phyloP scores from a whole-genome alignment of 2,329 filamentous ascomycete species.

The Colletotrichum sublineola region DNA sequence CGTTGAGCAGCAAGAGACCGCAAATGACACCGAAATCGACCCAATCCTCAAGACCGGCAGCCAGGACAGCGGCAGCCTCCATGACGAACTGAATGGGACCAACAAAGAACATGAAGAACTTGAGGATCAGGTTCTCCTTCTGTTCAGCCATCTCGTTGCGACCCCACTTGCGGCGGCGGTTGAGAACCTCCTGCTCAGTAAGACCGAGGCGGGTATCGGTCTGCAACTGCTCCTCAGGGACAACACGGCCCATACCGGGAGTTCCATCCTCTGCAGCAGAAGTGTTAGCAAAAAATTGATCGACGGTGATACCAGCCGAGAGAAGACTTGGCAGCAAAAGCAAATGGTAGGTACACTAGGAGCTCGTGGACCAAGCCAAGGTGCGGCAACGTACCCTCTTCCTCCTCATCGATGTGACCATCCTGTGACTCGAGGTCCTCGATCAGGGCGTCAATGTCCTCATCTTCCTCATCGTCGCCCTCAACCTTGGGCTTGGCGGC shows the following conservation, averaged over 20 bases:
- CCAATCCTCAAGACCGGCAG: constrained; percentile 88
- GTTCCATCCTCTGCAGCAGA: constrained; percentile 49
- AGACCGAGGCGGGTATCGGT: constrained; percentile 82
- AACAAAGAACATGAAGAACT: constrained; percentile 86
- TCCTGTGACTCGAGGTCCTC: constrained; percentile 89
- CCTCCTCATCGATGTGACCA: constrained; percentile 75
- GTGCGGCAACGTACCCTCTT: constrained; percentile 59
- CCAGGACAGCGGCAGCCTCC: constrained; percentile 86
- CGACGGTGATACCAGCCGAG: too few species aligned
- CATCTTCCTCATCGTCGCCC: constrained; percentile 79
- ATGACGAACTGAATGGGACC: constrained; percentile 95
- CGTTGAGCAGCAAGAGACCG: constrained; percentile 85
- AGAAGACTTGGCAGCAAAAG: not conserved
- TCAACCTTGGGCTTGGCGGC: constrained; percentile 60
- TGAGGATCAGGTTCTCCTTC: constrained; percentile 86
- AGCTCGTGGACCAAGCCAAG: not conserved
- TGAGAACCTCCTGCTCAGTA: constrained; percentile 75
- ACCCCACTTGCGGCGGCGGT: constrained; percentile 76
- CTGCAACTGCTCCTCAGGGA: constrained; percentile 82
- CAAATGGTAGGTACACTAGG: not conserved
- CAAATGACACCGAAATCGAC: constrained; percentile 95
- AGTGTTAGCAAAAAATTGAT: constrained; percentile 20
- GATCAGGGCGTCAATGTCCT: constrained; percentile 88
- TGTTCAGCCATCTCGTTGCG: constrained; percentile 93
- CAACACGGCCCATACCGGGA: constrained; percentile 68